A percentile compares a stretch with the other conserved stretches of the same genome.
Evolutionary conservation across 2,329 filamentous ascomycete genomes (phyloP).

Genomic region (Arthrobotrys musiformis): DNA sequence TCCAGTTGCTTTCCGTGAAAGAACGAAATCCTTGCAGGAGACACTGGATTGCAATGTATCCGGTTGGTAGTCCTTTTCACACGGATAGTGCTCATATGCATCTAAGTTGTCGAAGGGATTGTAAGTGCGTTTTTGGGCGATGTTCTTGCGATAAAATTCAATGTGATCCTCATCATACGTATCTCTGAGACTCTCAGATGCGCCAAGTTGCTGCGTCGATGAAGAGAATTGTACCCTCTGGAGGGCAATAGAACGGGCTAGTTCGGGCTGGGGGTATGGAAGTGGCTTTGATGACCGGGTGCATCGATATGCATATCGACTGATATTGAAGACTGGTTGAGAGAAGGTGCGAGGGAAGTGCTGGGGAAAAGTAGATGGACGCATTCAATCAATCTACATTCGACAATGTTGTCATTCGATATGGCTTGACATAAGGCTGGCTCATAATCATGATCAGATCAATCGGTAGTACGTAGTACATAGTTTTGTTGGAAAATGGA

Average conservation of each 20-base stretch:
- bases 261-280: neutral
- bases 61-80: slow-evolving; percentile 4
- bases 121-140: slow-evolving; percentile 10
- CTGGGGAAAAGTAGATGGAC: neutral
- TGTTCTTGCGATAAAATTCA: slow-evolving; percentile 5
- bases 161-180: slow-evolving; percentile 5
- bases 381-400: too few relatives aligned
- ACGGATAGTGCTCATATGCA: slow-evolving; percentile 9
- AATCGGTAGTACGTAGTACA: too few relatives aligned
- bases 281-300: neutral
- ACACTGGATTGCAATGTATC: neutral
- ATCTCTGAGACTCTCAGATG: neutral
- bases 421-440: too few relatives aligned
- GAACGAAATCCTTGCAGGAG: slow-evolving; percentile 13
- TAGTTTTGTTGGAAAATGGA: slow-evolving; percentile 2
- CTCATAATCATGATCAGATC: too few relatives aligned
- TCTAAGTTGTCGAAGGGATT: neutral
- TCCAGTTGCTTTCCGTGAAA: slow-evolving; percentile 28
- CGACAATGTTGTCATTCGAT: too few relatives aligned
- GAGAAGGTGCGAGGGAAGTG: neutral
- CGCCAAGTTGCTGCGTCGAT: neutral
- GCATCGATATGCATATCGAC: too few relatives aligned
- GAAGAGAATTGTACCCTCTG: neutral
- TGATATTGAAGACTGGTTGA: neutral
- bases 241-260: neutral